These are phyloP conservation scores for Sugiyamaella pinicola DNA, from an alignment of 1,139 yeast species.

Conservation along the genomic window DNA sequence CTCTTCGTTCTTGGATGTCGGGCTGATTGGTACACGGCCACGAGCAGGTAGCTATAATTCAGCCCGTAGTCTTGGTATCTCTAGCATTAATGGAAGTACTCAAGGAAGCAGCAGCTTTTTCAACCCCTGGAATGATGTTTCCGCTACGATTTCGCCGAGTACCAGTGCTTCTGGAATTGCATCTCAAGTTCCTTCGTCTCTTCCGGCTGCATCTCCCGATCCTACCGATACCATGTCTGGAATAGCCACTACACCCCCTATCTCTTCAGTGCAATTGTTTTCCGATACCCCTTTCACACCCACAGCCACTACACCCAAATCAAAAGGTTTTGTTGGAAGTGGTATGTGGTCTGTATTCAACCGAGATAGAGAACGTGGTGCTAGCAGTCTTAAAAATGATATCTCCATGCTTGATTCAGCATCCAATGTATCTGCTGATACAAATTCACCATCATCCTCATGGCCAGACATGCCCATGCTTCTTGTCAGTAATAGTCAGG, in stretches of 20 bases:
- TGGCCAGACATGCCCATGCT: slow-evolving; percentile 26
- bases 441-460: slow-evolving; percentile 1
- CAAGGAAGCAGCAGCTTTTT: slow-evolving; percentile 27
- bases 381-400: slow-evolving; percentile 9
- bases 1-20: slow-evolving; percentile 21
- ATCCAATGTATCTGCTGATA: slow-evolving; percentile 5
- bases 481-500: slow-evolving; percentile 23
- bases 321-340: slow-evolving; percentile 18
- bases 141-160: slow-evolving; percentile 2
- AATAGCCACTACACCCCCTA: neutral
- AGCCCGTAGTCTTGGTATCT: slow-evolving; percentile 23
- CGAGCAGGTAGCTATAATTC: slow-evolving; percentile 34
- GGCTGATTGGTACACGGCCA: slow-evolving; percentile 31
- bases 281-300: neutral
- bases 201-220: neutral
- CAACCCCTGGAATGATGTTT: slow-evolving; percentile 32
- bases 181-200: neutral
- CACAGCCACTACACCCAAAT: slow-evolving; percentile 2
- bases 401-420: slow-evolving; percentile 8
- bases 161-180: slow-evolving; percentile 7
- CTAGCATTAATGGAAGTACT: slow-evolving; percentile 11
- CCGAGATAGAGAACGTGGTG: slow-evolving; percentile 11
- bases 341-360: slow-evolving; percentile 22
- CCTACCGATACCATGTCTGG: neutral
- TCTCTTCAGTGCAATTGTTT: no score